Base-by-base conservation (phyloP, 345 rosid genomes). In the Eucalyptus regnans region DNA sequence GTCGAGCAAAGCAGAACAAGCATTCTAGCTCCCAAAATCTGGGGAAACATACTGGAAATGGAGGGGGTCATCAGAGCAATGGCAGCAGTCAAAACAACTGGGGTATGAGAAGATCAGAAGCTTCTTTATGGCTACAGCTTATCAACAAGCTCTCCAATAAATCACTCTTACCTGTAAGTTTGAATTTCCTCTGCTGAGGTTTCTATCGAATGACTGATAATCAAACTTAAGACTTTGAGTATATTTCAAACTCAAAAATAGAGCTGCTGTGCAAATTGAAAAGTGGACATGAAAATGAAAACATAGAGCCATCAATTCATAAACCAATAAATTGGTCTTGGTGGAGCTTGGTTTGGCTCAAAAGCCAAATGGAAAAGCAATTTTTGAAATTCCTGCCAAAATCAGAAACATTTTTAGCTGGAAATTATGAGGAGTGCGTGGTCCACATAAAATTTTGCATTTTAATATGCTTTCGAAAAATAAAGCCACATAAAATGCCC, bases 111-210 rank as follows among this genome's bases (percentile, higher is more conserved):
- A 95, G 98, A 93, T 92, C 97, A 89, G 98, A 94, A 92, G 95
- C 97, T 89, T 94, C 97, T 68, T 80, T 93, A 88, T 96, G 98
- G 99, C 92, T 96, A 93, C 87, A 91, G 92, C 98, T 97, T 89
- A 95, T 96, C 89, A 95, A 94, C 93, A 96, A 96, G 92, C 98
- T 97, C 84, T 96, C 95, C 29, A 96, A 96, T 93, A 93, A 91
- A 90, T 95, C 99, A 85, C 92, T 97, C 12, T 92, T 97, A 81
- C 99, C 99, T 89, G 99, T 97, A 96, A 71, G 95, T 91, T 90
- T 85, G 87, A 62, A 50, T 90, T 85, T 85, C 51, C 86, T 25
- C 85, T 90, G 52, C 29, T 15, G 48, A n/a, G 43, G 48, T 81
- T 56, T 29, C 22, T 14, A 10, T 37, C 7, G 48, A 20, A 37